Evolutionary conservation across 495 filamentous ascomycete species (phyloP).

Genomic region (Acidiella bohemica): DNA sequence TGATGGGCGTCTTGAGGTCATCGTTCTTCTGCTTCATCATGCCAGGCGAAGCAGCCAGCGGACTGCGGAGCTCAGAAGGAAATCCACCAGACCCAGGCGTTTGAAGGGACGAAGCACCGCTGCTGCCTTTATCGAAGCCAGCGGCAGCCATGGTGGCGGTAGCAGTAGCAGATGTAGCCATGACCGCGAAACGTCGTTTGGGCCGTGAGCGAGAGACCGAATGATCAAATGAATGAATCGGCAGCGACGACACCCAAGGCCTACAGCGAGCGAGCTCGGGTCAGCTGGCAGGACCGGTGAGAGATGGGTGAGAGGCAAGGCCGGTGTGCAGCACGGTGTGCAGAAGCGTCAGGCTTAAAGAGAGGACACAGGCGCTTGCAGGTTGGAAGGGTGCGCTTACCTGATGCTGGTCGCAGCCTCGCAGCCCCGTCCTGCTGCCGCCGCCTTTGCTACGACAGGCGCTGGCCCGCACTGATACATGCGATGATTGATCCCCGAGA

Average conservation of each 20-base stretch:
- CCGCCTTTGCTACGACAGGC: no score
- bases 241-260: constrained; percentile 15
- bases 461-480: constrained; percentile 10
- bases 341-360: constrained; percentile 8
- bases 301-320: background rate
- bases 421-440: constrained; percentile 4
- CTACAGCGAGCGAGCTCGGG: constrained; percentile 17
- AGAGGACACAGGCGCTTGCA: background rate
- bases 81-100: constrained; percentile 67
- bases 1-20: constrained; percentile 65
- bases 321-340: background rate
- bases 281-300: constrained; percentile 11
- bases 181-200: constrained; percentile 12
- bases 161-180: constrained; percentile 14
- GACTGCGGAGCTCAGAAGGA: constrained; percentile 58
- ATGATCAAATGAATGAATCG: constrained; percentile 17
- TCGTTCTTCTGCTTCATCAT: constrained; percentile 41
- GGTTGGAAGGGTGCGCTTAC: constrained; percentile 4
- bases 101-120: constrained; percentile 46
- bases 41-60: constrained; percentile 39
- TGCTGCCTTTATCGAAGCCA: constrained; percentile 41
- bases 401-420: constrained; percentile 4
- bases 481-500: no score
- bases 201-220: constrained; percentile 11
- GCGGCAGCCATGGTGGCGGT: constrained; percentile 24